These are phyloP conservation scores for Closterium sp. DNA, from an alignment of 139 green algal genomes.

Conservation along the genomic window DNA sequence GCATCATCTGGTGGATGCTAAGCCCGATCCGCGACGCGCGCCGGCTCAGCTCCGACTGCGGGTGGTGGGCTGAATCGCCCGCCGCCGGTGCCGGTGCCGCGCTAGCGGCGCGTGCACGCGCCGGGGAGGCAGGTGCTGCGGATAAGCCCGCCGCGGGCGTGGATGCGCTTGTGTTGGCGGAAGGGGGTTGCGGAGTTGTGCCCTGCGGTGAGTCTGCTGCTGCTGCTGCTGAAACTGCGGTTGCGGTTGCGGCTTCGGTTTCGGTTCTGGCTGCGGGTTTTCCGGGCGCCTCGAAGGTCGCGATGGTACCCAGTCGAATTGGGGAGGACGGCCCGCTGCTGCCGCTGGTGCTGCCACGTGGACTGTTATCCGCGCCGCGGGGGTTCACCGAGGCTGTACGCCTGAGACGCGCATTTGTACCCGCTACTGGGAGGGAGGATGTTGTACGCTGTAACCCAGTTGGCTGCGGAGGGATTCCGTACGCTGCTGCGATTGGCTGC, in stretches of 20 bases:
- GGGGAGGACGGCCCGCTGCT: neutral
- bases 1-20: conserved; percentile 83
- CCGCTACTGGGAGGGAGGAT: neutral
- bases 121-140: neutral
- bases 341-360: neutral
- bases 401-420: neutral
- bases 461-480: neutral
- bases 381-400: neutral
- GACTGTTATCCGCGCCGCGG: neutral
- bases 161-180: neutral
- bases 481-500: neutral
- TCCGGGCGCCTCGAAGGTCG: conserved; percentile 53
- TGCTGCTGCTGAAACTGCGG: neutral
- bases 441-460: neutral
- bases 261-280: neutral
- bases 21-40: conserved; percentile 79
- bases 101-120: neutral
- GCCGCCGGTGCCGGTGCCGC: no score
- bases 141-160: neutral
- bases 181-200: no score
- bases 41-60: conserved; percentile 70
- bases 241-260: neutral
- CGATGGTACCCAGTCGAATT: neutral
- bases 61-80: neutral
- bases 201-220: neutral